A percentile compares a stretch with the other conserved stretches of the same genome.
Conservation (phyloP, 345 rosid species). For the Dipteronia dyeriana region DNA sequence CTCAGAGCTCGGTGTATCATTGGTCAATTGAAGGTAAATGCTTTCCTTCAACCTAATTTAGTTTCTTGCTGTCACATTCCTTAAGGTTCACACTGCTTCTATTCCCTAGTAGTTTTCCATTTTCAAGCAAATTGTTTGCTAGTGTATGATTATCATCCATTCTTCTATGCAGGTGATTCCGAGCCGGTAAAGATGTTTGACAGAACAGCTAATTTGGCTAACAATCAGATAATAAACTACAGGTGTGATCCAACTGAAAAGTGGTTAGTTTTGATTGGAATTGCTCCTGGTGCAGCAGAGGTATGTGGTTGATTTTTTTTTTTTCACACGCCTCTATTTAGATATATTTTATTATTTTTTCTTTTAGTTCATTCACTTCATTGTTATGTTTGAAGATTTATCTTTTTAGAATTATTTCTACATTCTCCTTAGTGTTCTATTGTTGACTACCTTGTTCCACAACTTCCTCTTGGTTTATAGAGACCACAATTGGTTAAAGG, state of each 20-base stretch:
- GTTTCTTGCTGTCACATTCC: neutral
- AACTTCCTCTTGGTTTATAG: slow-evolving; percentile 36
- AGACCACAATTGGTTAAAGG: slow-evolving; percentile 91
- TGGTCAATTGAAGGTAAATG: slow-evolving; percentile 94
- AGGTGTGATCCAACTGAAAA: slow-evolving; percentile 92
- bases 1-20: slow-evolving; percentile 87
- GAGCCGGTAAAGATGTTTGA: slow-evolving; percentile 98
- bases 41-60: slow-evolving; percentile 23
- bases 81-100: neutral
- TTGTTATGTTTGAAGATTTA: neutral
- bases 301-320: slow-evolving; percentile 37
- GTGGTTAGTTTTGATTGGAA: slow-evolving; percentile 97
- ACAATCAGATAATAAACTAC: slow-evolving; percentile 96
- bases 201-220: slow-evolving; percentile 87
- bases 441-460: slow-evolving; percentile 16
- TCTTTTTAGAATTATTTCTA: neutral
- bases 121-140: slow-evolving; percentile 6
- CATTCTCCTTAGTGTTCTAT: slow-evolving; percentile 2
- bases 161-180: slow-evolving; percentile 67
- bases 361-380: neutral
- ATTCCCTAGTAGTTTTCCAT: slow-evolving; percentile 1
- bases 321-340: neutral
- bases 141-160: slow-evolving; percentile 10
- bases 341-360: neutral
- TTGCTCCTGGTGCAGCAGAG: slow-evolving; percentile 98